These are phyloP conservation scores for Coniella lustricola DNA, from an alignment of 2,329 filamentous ascomycete genomes.

Conservation along the genomic window DNA sequence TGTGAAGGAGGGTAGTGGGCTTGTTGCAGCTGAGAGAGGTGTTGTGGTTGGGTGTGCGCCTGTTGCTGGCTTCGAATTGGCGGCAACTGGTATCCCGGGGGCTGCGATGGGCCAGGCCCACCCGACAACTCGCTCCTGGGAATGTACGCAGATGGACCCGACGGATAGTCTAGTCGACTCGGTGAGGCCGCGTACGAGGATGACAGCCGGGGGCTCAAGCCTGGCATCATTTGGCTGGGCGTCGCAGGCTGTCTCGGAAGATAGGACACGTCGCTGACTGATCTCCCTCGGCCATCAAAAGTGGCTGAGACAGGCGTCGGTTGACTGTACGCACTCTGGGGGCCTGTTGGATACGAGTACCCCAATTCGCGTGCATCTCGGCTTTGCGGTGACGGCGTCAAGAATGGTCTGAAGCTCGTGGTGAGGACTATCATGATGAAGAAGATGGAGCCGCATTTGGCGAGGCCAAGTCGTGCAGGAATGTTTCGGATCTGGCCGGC, in stretches of 20 bases:
- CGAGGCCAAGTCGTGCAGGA: slow-evolving; percentile 47
- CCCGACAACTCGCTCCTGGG: slow-evolving; percentile 44
- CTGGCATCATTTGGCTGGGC: slow-evolving; percentile 27
- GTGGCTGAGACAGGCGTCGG: slow-evolving; percentile 39
- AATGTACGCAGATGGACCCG: slow-evolving; percentile 39
- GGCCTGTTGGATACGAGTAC: slow-evolving; percentile 33
- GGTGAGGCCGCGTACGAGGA: slow-evolving; percentile 40
- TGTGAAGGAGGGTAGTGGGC: slow-evolving; percentile 25
- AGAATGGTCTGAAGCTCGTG: slow-evolving; percentile 29
- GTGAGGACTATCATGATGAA: slow-evolving; percentile 49
- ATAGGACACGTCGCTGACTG: slow-evolving; percentile 25
- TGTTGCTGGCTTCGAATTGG: slow-evolving; percentile 38
- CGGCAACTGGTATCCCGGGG: slow-evolving; percentile 37
- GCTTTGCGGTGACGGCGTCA: slow-evolving; percentile 37
- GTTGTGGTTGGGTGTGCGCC: slow-evolving; percentile 19
- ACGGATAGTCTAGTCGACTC: slow-evolving; percentile 36
- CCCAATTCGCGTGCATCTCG: slow-evolving; percentile 35
- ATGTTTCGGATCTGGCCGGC: slow-evolving; percentile 46
- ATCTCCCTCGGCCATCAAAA: slow-evolving; percentile 39
- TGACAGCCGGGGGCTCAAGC: slow-evolving; percentile 35
- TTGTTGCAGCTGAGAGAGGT: slow-evolving; percentile 23
- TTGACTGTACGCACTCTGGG: slow-evolving; percentile 32
- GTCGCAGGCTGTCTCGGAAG: slow-evolving; percentile 21
- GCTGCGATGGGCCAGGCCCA: slow-evolving; percentile 26
- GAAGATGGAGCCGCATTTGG: slow-evolving; percentile 55